phyloP scores from a whole-genome alignment of 2,329 filamentous ascomycete species.

The Botrytis sinoallii region DNA sequence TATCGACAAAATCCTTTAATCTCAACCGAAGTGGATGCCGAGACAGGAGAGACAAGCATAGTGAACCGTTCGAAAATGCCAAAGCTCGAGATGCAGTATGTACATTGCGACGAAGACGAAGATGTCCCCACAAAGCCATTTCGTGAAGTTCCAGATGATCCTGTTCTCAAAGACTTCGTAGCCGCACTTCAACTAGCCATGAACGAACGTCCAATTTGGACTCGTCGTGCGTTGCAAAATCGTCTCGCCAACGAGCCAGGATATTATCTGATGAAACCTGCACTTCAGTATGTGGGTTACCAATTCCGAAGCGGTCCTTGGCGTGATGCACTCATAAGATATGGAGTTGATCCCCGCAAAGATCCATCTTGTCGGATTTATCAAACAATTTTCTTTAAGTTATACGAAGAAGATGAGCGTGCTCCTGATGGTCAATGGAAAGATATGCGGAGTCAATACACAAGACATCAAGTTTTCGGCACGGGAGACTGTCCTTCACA shows the following conservation, averaged over 20 bases:
- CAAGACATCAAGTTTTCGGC: constrained; percentile 28
- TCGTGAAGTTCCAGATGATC: constrained; percentile 39
- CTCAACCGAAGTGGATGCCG: constrained; percentile 40
- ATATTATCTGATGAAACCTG: constrained; percentile 64
- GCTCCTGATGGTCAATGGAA: constrained; percentile 28
- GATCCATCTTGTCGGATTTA: constrained; percentile 76
- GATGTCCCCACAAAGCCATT: constrained; percentile 25
- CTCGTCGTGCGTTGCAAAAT: constrained; percentile 77
- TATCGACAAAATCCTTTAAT: constrained; percentile 82
- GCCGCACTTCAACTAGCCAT: constrained; percentile 63
- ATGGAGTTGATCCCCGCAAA: constrained; percentile 79
- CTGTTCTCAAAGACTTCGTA: constrained; percentile 62
- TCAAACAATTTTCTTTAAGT: constrained; percentile 85
- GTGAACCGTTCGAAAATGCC: constrained; percentile 30
- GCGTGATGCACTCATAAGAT: constrained; percentile 81
- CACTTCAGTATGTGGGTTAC: constrained; percentile 82
- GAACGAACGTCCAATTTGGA: constrained; percentile 77
- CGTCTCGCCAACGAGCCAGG: constrained; percentile 53
- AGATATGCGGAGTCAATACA: constrained; percentile 24
- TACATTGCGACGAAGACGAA: constrained; percentile 26
- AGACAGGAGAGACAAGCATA: constrained; percentile 36
- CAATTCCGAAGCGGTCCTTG: constrained; percentile 91
- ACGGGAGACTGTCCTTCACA: constrained; percentile 50
- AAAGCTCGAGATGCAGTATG: constrained; percentile 28
- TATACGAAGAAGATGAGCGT: constrained; percentile 42